Evolutionary conservation across 768 basidiomycete species (phyloP), one percentile per base, ranked within the genome.

Genomic region (Auricularia auricula-judae): DNA sequence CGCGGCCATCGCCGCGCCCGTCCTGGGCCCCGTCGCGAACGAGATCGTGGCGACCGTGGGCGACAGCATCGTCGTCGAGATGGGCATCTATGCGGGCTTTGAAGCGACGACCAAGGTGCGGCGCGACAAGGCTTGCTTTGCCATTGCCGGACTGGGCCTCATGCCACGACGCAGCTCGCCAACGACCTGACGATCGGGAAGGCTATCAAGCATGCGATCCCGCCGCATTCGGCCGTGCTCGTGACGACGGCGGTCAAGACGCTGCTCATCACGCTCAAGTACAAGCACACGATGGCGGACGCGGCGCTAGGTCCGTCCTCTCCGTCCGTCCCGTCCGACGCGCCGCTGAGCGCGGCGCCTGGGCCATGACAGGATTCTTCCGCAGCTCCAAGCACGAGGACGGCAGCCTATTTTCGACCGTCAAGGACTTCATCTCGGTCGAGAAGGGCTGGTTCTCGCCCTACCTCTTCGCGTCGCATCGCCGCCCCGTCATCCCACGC

Each of bases 401-500:
- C 68, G 67, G 72, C n/a, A 84, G 83, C 3, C 72, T 87, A 16
- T 86, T 87, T 67, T 73, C 85, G 43, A 75, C 77, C 7, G 82
- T 88, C 21, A 86, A 81, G 68, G 85, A 85, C 63, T 87, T 33
- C 34, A 29, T 59, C 34, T 59, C 56, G 29, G 23, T 59, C 3
- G 82, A 84, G 72, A 86, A 86, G 71, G 85, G 85, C 14, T 86
- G 86, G 86, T 86, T 86, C 72, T 83, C 81, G 11, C 85, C 85
- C 0, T 86, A 86, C 69, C 75, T 86, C 1, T 87, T 85, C 69
- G 84, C 85, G 4, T 85, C 83, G 65, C 78, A 77, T 3, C 79
- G 82, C 12, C 73, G 85, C 56, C 86, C 86, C 3, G 77, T 83
- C 68, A 86, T 85, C 63, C 85, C 82, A 0, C 77, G 86, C 51